Base-by-base conservation (phyloP, 495 filamentous ascomycete genomes). In the Aspergillus coremiiformis region DNA sequence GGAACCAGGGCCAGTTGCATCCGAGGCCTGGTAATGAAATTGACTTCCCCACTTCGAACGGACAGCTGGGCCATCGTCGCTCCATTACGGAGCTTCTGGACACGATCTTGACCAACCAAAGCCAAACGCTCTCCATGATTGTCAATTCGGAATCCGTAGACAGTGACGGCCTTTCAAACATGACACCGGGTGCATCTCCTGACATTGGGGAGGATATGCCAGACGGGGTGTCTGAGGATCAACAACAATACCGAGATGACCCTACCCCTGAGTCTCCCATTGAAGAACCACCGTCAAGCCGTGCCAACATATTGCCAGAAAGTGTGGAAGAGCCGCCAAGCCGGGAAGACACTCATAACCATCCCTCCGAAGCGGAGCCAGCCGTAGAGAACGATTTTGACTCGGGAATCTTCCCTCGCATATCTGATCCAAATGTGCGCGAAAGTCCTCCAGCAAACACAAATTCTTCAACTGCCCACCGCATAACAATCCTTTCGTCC, bases 401-500 rank as follows among this genome's bases (percentile, higher is more conserved):
- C 23, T 52, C 56, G 14, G 58, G 53, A 44, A 46, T 54, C 24
- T 48, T 39, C 32, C 58, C 55, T 0, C 51, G 46, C 5, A 51
- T 59, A 51, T 61, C 62, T 29, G 49, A 54, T 48, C 35, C 47
- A 9, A 58, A 37, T n/a, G 55, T 50, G 20, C 60, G 35, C 23
- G 47, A 54, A 44, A 56, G 41, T 27, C 22, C 53, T 27, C 17
- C 54, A 20, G 15, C 43, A 2, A 49, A 41, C n/a, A 48, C 32
- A 32, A 33, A 47, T 9, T 39, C 46, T 24, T 39, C 58, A 27
- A 50, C 49, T 7, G 49, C 64, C 15, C 68, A 78, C 51, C 67
- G 77, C 45, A 66, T 79, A 3, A 80, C 77, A 0, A 66, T 74
- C 3, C 73, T 80, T n/a, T 75, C 74, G n/a, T 65, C 70, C 4